Conservation (phyloP, 2,329 filamentous ascomycete species). For the Lachnellula subtilissima region DNA sequence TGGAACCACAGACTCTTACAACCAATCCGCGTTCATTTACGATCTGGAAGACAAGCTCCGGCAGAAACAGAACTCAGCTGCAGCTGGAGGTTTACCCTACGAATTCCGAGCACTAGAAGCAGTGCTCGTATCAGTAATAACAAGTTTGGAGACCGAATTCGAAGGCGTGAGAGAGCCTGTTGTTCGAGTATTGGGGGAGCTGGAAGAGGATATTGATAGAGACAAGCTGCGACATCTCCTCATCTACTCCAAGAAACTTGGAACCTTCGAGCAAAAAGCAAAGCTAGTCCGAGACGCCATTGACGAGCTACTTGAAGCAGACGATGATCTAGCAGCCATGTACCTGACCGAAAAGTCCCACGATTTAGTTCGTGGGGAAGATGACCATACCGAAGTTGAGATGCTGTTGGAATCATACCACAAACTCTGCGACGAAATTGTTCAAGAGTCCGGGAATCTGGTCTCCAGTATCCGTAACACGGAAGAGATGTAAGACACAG, state of each 20-base stretch:
- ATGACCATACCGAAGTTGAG: conserved; percentile 94
- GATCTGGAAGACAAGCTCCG: conserved; percentile 89
- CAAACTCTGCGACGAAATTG: conserved; percentile 96
- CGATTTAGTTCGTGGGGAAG: conserved; percentile 66
- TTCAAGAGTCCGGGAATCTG: conserved; percentile 87
- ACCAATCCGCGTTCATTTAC: conserved; percentile 96
- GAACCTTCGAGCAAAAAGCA: conserved; percentile 96
- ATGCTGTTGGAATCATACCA: conserved; percentile 96
- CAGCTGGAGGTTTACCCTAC: conserved; percentile 70
- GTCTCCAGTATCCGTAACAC: conserved; percentile 96
- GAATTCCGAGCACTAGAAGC: conserved; percentile 95
- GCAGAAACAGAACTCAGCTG: conserved; percentile 62
- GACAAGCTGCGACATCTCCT: conserved; percentile 88
- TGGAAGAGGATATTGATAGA: conserved; percentile 94
- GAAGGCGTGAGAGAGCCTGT: conserved; percentile 91
- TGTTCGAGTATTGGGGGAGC: conserved; percentile 77
- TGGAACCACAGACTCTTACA: conserved; percentile 88
- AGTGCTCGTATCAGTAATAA: conserved; percentile 88
- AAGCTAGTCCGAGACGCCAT: conserved; percentile 91
- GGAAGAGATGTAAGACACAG: conserved; percentile 73
- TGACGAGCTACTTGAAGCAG: conserved; percentile 89
- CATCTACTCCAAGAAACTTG: conserved; percentile 90
- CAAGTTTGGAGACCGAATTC: conserved; percentile 88
- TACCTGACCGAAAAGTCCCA: conserved; percentile 86
- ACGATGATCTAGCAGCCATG: conserved; percentile 92